Evolutionary conservation across 2,329 filamentous ascomycete genomes (phyloP).

Genomic region (Monosporascus cannonballus): DNA sequence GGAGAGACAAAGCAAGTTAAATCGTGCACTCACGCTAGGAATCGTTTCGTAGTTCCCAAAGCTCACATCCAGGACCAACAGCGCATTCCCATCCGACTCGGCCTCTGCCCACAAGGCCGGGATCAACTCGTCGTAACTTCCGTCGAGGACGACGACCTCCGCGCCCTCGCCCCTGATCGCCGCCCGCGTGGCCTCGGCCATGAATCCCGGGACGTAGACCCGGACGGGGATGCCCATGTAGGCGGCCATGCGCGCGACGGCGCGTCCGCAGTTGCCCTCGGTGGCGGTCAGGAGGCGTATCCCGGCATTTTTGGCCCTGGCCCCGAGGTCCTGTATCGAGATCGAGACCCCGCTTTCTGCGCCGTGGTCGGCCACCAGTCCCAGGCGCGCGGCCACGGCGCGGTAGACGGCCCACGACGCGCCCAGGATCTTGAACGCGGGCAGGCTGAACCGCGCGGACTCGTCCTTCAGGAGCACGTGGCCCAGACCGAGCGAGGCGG

Average conservation of each 20-base stretch:
- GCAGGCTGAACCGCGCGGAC: constrained; percentile 59
- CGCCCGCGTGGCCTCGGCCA: constrained; percentile 46
- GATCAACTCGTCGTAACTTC: constrained; percentile 61
- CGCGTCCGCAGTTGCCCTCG: constrained; percentile 72
- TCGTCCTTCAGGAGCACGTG: constrained; percentile 67
- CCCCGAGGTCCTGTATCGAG: constrained; percentile 16
- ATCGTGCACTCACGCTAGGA: constrained; percentile 39
- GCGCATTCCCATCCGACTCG: constrained; percentile 28
- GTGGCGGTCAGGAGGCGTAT: constrained; percentile 57
- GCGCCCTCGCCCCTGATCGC: constrained; percentile 59
- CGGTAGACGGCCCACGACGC: constrained; percentile 67
- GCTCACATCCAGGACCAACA: constrained; percentile 64
- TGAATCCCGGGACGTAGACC: constrained; percentile 58
- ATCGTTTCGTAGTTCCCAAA: constrained; percentile 62
- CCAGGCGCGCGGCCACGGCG: constrained; percentile 40
- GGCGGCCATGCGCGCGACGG: constrained; percentile 61
- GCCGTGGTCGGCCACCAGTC: constrained; percentile 32
- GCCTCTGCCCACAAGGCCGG: constrained; percentile 38
- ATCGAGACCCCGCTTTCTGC: neutral
- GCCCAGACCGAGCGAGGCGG: constrained; percentile 49
- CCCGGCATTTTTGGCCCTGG: constrained; percentile 10
- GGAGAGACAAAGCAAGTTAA: neutral
- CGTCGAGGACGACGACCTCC: constrained; percentile 45
- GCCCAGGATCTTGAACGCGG: constrained; percentile 75
- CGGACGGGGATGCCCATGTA: constrained; percentile 46